Percentiles rank a stretch among this genome's conserved stretches.
phyloP scores from a whole-genome alignment of 805 yeast species.

The Metschnikowia arizonensis region DNA sequence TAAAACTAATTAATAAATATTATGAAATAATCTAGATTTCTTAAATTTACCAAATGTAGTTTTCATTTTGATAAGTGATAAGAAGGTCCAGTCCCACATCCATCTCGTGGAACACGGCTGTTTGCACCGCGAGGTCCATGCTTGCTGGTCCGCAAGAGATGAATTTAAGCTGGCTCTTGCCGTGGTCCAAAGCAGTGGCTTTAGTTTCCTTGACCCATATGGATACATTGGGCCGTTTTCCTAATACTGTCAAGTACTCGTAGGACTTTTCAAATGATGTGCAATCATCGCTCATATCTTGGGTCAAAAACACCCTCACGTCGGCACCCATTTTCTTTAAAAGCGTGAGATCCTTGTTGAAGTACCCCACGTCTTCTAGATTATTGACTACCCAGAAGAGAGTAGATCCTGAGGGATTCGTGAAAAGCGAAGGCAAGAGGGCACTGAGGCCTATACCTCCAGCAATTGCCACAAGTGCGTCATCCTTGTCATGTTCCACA shows the following conservation, averaged over 20 bases:
- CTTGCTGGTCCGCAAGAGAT: conserved; percentile 15
- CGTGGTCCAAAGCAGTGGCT: conserved; percentile 7
- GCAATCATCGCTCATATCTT: conserved; percentile 11
- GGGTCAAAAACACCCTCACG: conserved; percentile 13
- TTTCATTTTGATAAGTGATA: conserved; percentile 11
- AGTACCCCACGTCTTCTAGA: conserved; percentile 12
- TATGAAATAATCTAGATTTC: neutral
- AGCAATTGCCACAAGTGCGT: conserved; percentile 16
- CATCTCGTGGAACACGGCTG: conserved; percentile 8
- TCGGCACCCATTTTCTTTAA: conserved; percentile 12
- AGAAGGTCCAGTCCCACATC: conserved; percentile 10
- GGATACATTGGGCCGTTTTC: conserved; percentile 11
- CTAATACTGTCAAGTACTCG: conserved; percentile 10
- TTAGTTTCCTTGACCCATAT: conserved; percentile 13
- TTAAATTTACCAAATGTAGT: conserved; percentile 14
- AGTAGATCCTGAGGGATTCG: conserved; percentile 8
- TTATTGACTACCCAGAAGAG: conserved; percentile 17
- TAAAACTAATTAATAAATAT: no score
- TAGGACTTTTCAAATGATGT: conserved; percentile 8
- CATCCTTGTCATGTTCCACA: conserved; percentile 7
- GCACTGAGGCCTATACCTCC: conserved; percentile 19
- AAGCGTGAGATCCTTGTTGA: conserved; percentile 12
- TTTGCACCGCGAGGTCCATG: conserved; percentile 15
- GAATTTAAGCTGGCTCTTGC: conserved; percentile 4
- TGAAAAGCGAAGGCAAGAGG: conserved; percentile 13